These are phyloP conservation scores for Cardamine occulta DNA, from an alignment of 345 rosid genomes.

Conservation along the genomic window DNA sequence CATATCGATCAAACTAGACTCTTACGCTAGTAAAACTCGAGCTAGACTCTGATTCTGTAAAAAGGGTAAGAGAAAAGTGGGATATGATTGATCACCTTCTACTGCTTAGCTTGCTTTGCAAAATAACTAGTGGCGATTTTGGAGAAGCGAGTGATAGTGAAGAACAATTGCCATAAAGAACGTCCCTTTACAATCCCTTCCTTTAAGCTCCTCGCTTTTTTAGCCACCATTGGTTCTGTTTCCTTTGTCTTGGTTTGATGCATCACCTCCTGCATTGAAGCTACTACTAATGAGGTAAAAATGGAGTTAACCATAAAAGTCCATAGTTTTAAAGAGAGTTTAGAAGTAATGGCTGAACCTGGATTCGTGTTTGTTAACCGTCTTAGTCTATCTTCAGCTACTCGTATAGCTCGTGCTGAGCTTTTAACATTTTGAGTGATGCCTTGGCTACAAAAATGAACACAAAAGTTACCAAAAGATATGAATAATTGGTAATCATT, in stretches of 20 bases:
- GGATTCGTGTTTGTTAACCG: slow-evolving; percentile 56
- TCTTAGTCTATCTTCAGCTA: slow-evolving; percentile 85
- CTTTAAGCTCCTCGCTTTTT: slow-evolving; percentile 55
- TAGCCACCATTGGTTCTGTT: slow-evolving; percentile 60
- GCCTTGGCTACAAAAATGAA: slow-evolving; percentile 59
- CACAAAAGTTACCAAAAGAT: not conserved
- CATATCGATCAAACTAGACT: slow-evolving; percentile 28
- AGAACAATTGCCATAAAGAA: slow-evolving; percentile 54
- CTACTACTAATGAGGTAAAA: slow-evolving; percentile 70
- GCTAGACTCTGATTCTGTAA: slow-evolving; percentile 17
- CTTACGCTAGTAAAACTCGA: slow-evolving; percentile 29
- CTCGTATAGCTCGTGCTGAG: slow-evolving; percentile 77
- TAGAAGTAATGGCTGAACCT: slow-evolving; percentile 40
- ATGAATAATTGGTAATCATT: not conserved
- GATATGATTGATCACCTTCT: slow-evolving; percentile 25
- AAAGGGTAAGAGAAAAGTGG: not conserved
- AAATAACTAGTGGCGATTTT: slow-evolving; percentile 51
- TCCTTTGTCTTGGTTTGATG: slow-evolving; percentile 47
- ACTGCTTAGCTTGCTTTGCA: slow-evolving; percentile 52
- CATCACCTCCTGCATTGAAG: slow-evolving; percentile 64
- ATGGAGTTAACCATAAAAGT: slow-evolving; percentile 47
- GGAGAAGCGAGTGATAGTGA: slow-evolving; percentile 55
- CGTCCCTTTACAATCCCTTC: slow-evolving; percentile 80
- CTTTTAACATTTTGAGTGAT: slow-evolving; percentile 81
- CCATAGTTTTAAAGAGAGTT: not conserved